Percentiles rank a stretch among this genome's conserved stretches.
phyloP scores from a whole-genome alignment of 805 yeast species.

The Teunomyces aglyptinius region DNA sequence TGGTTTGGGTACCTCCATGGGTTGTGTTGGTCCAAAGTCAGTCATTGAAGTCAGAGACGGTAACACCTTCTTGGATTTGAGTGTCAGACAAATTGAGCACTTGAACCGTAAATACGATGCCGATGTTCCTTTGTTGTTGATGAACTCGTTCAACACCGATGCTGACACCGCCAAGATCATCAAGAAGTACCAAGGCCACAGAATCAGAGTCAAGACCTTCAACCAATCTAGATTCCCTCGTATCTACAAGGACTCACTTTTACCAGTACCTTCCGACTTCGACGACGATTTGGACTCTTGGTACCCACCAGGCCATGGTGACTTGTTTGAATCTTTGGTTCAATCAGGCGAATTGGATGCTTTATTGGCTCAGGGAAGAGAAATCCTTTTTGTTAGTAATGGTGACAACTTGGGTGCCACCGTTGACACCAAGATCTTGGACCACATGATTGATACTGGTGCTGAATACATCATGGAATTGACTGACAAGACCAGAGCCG shows the following conservation, averaged over 20 bases:
- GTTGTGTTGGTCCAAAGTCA: constrained; percentile 98
- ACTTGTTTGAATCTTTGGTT: constrained; percentile 84
- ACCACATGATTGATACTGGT: constrained; percentile 88
- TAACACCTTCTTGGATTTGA: constrained; percentile 90
- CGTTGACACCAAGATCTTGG: constrained; percentile 84
- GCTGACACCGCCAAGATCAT: constrained; percentile 92
- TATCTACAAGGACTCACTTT: constrained; percentile 88
- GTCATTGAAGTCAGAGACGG: constrained; percentile 99
- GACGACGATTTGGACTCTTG: constrained; percentile 80
- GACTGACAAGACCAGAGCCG: constrained; percentile 98
- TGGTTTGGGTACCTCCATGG: constrained; percentile 99
- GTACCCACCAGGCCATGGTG: constrained; percentile 99
- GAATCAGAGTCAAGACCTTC: constrained; percentile 91
- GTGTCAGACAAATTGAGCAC: constrained; percentile 96
- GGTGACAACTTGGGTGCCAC: constrained; percentile 99
- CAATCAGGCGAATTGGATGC: constrained; percentile 91
- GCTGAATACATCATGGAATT: constrained; percentile 98
- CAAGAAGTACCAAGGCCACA: constrained; percentile 94
- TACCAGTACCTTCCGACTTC: constrained; percentile 83
- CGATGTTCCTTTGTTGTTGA: constrained; percentile 92
- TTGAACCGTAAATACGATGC: constrained; percentile 86
- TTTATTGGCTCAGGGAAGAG: constrained; percentile 89
- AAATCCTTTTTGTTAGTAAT: constrained; percentile 90
- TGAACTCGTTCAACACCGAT: constrained; percentile 98
- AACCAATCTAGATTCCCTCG: constrained; percentile 98